These are phyloP conservation scores for Pleurotus ostreatus DNA, from an alignment of 768 basidiomycete species.

Conservation along the genomic window DNA sequence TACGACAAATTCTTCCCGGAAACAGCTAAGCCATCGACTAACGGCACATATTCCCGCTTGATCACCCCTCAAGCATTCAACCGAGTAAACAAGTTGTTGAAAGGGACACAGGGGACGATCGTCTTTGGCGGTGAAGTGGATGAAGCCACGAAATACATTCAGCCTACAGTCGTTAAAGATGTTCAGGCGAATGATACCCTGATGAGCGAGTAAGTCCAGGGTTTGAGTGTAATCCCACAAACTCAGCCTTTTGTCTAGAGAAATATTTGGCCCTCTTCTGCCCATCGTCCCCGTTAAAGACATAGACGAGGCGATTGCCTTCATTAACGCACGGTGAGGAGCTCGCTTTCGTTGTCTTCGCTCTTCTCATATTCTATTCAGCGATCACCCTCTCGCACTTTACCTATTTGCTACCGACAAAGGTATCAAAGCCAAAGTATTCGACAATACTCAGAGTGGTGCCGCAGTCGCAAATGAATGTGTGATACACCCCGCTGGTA, in stretches of 20 bases:
- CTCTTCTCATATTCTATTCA: slow-evolving; percentile 17
- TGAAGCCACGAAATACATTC: slow-evolving; percentile 55
- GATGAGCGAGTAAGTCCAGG: slow-evolving; percentile 64
- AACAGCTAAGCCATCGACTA: slow-evolving; percentile 36
- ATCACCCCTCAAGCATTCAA: slow-evolving; percentile 48
- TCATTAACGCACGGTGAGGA: slow-evolving; percentile 54
- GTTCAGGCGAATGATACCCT: slow-evolving; percentile 62
- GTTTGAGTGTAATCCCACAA: background rate
- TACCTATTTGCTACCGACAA: slow-evolving; percentile 71
- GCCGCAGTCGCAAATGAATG: slow-evolving; percentile 67
- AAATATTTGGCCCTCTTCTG: slow-evolving; percentile 81
- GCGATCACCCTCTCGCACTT: slow-evolving; percentile 70
- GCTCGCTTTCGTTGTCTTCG: background rate
- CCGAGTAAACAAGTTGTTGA: slow-evolving; percentile 59
- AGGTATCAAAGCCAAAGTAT: slow-evolving; percentile 61
- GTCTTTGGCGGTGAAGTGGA: slow-evolving; percentile 63
- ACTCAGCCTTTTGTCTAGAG: slow-evolving; percentile 35
- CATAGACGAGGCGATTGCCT: slow-evolving; percentile 67
- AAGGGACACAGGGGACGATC: slow-evolving; percentile 61
- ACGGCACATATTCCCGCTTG: slow-evolving; percentile 47
- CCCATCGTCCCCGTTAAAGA: slow-evolving; percentile 68
- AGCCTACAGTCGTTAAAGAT: slow-evolving; percentile 68
- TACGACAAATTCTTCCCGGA: slow-evolving; percentile 53
- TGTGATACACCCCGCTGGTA: slow-evolving; percentile 54
- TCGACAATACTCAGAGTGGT: slow-evolving; percentile 69